Evolutionary conservation across 495 filamentous ascomycete species (phyloP), one percentile per base, ranked within the genome.

Genomic region (Achaetomiella virescens): DNA sequence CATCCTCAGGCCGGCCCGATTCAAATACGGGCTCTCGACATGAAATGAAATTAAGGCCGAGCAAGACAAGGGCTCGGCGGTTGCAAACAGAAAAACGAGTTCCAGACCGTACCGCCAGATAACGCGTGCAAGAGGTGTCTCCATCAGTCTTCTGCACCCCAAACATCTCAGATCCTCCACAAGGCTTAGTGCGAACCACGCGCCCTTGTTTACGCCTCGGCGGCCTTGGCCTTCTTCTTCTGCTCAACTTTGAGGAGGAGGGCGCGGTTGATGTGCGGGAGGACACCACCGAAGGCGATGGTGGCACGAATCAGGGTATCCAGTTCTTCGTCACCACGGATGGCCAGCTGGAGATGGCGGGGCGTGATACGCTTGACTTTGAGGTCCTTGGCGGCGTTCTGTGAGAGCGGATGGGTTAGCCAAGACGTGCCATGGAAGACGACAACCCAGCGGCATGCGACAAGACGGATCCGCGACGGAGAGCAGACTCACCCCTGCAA

Each of bases 361-460:
- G 93, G 93, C 3, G 93, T 98, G 76, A 98, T 98, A 75, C 93
- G 93, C 87, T 97, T 98, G 76, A 97, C 93, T 75, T 98, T 98
- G 64, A 97, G 86, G 73, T 98, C 93, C 79, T 97, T 97, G 70
- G 93, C 93, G 33, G 93, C 93, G 69, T 98, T 98, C 80, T 83
- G 61, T 42, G 44, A 43, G 12, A 61, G 47, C 17, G 27, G 3
- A 24, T 21, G 17, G 40, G 43, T 50, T 46, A 62, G 48, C 27
- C 11, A 40, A 25, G 22, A 31, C 10, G 2, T 9, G 0, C 36
- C 31, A 29, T 33, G 10, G 20, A 59, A 29, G 20, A 12, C 56
- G 48, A 31, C 27, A 31, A 9, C 27, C n/a, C 27, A 31, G 27
- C 27, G 9, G 27, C n/a, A n/a, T n/a, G n/a, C n/a, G n/a, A n/a